These are phyloP conservation scores for Pontederia crassipes DNA, from an alignment of 176 grass and related monocot species.

Conservation along the genomic window DNA sequence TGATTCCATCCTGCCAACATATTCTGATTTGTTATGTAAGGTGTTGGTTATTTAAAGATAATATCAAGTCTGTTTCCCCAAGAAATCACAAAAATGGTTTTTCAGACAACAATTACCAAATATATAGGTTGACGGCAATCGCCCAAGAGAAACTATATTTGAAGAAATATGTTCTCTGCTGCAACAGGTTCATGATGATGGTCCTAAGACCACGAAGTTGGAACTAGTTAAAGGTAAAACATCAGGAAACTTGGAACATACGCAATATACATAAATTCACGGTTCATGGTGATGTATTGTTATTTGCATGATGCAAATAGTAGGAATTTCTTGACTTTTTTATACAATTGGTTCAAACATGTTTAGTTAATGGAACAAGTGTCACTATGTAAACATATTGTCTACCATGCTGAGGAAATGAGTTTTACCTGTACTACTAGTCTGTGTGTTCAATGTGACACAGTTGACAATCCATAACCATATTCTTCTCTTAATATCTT, in stretches of 20 bases:
- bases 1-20: constrained; percentile 65
- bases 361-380: no score
- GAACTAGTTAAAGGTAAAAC: constrained; percentile 58
- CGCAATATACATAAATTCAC: background rate
- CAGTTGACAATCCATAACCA: no score
- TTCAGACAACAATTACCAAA: constrained; percentile 33
- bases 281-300: no score
- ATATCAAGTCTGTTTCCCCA: background rate
- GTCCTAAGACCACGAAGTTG: constrained; percentile 34
- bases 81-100: background rate
- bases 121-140: constrained; percentile 84
- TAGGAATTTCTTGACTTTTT: no score
- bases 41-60: constrained; percentile 28
- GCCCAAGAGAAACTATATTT: constrained; percentile 48
- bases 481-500: no score
- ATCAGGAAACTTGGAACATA: background rate
- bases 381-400: no score
- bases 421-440: no score
- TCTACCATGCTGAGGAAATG: no score
- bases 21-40: constrained; percentile 59
- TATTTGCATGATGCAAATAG: no score
- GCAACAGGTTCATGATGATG: constrained; percentile 39
- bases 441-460: no score
- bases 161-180: constrained; percentile 57
- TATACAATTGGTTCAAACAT: no score